A percentile compares a stretch with the other conserved stretches of the same genome.
These are phyloP conservation scores for Wallacemonas sp. DNA, from an alignment of 208 protist genomes.

Conservation along the genomic window DNA sequence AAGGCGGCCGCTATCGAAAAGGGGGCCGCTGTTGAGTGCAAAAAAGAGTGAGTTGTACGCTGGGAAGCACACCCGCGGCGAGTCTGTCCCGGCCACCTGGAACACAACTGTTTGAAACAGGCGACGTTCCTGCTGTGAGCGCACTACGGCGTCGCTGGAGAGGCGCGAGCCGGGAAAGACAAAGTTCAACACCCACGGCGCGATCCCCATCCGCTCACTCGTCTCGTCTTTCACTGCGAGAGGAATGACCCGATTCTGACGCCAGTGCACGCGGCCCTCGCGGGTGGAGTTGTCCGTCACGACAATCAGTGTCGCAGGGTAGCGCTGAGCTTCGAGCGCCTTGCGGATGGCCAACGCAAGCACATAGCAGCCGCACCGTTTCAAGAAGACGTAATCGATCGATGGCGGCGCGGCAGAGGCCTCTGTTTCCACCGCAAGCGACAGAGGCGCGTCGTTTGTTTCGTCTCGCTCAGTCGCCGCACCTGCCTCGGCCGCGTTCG, in stretches of 20 bases:
- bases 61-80: slow-evolving; percentile 37
- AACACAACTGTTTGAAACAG: slow-evolving; percentile 62
- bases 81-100: slow-evolving; percentile 37
- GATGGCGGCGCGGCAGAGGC: neutral
- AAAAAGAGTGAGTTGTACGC: slow-evolving; percentile 50
- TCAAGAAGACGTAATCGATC: slow-evolving; percentile 32
- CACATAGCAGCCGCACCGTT: slow-evolving; percentile 36
- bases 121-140: slow-evolving; percentile 34
- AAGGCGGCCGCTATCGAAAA: slow-evolving; percentile 64
- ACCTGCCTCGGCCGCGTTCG: neutral
- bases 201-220: slow-evolving; percentile 36
- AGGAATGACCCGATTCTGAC: slow-evolving; percentile 43
- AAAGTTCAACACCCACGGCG: slow-evolving; percentile 77
- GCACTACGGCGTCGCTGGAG: slow-evolving; percentile 19
- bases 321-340: slow-evolving; percentile 25
- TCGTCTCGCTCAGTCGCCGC: neutral
- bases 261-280: slow-evolving; percentile 56
- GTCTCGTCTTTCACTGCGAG: slow-evolving; percentile 27
- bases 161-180: slow-evolving; percentile 58
- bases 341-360: slow-evolving; percentile 42
- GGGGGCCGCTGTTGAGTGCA: slow-evolving; percentile 47
- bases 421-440: neutral
- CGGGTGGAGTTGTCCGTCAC: slow-evolving; percentile 68
- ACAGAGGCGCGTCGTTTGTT: too few relatives aligned
- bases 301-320: slow-evolving; percentile 54